Base-by-base conservation (phyloP, 2,329 filamentous ascomycete genomes). In the Colletotrichum phormii region DNA sequence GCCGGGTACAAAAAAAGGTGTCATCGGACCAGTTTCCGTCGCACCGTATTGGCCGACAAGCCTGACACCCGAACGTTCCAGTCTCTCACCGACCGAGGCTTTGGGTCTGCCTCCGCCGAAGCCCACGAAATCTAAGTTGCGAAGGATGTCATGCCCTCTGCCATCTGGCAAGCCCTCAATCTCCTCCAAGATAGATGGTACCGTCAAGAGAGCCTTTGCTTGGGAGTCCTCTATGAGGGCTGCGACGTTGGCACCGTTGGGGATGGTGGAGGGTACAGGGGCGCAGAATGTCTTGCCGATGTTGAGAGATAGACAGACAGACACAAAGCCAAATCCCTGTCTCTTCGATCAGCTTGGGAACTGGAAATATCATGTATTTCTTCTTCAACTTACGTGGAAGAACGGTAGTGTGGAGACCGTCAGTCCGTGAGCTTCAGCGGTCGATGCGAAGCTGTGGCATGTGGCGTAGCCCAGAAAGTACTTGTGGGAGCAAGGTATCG, bases 41-140 rank as follows among this genome's bases (percentile, higher is more conserved):
- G 78, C 77, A 2, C 82, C 82, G 61, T 80, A 83, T 66, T 81
- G 78, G 71, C 82, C 82, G 31, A 83, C 74, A 1, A 83, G 65
- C 51, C 76, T 79, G 22, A 82, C 75, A 1, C 75, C 73, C 8
- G 72, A 73, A 3, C 74, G 58, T 5, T 70, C 74, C 7, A 83
- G 73, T 6, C 22, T 62, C 4, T 73, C 74, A 18, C 78, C 80
- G 12, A 78, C 76, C 1, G 71, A 75, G 1, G 75, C 57, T 6
- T 79, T 79, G 1, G 82, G 72, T 1, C 78, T 77, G 7, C 79
- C 81, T 1, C 81, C 81, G 2, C 81, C 81, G 7, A 77, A 73
- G 3, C 77, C 80, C 12, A 82, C 76, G 70, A 82, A 82, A 26
- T 79, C 72, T 2, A 63, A 18, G 73, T 46, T 29, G 61, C 63